phyloP scores from a whole-genome alignment of 805 yeast genomes.

The Geotrichum ghanense region DNA sequence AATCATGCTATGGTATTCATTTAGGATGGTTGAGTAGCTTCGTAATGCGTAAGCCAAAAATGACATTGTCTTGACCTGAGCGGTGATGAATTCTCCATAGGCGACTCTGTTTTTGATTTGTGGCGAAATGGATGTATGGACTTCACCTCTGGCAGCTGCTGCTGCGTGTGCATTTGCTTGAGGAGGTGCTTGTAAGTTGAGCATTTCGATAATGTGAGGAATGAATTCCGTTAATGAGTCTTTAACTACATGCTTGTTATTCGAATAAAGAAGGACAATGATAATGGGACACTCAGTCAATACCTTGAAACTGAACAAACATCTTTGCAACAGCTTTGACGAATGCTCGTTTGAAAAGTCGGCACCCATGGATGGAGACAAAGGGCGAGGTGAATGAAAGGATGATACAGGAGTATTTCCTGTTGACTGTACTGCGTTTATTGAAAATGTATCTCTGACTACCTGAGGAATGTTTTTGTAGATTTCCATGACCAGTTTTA shows the following conservation, averaged over 20 bases:
- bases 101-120: slow-evolving; percentile 63
- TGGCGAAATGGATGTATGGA: slow-evolving; percentile 63
- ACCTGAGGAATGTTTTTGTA: slow-evolving; percentile 71
- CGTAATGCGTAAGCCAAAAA: slow-evolving; percentile 88
- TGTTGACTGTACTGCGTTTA: slow-evolving; percentile 11
- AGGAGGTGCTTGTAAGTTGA: slow-evolving; percentile 69
- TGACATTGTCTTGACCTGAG: slow-evolving; percentile 94
- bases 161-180: slow-evolving; percentile 54
- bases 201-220: slow-evolving; percentile 67
- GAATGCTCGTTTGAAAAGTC: slow-evolving; percentile 30
- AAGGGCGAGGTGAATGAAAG: slow-evolving; percentile 30
- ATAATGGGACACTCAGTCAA: slow-evolving; percentile 95
- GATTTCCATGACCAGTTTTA: slow-evolving; percentile 61
- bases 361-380: slow-evolving; percentile 30
- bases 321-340: slow-evolving; percentile 43
- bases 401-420: slow-evolving; percentile 15
- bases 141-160: slow-evolving; percentile 42
- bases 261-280: slow-evolving; percentile 82
- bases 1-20: slow-evolving; percentile 46
- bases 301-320: slow-evolving; percentile 79
- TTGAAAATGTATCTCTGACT: slow-evolving; percentile 56
- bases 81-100: slow-evolving; percentile 78
- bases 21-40: slow-evolving; percentile 60
- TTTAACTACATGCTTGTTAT: slow-evolving; percentile 66
- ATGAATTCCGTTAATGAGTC: slow-evolving; percentile 64